Evolutionary conservation across 192 early-diverging fungal genomes (phyloP).

Genomic region (Thoreauomyces humboldtii): DNA sequence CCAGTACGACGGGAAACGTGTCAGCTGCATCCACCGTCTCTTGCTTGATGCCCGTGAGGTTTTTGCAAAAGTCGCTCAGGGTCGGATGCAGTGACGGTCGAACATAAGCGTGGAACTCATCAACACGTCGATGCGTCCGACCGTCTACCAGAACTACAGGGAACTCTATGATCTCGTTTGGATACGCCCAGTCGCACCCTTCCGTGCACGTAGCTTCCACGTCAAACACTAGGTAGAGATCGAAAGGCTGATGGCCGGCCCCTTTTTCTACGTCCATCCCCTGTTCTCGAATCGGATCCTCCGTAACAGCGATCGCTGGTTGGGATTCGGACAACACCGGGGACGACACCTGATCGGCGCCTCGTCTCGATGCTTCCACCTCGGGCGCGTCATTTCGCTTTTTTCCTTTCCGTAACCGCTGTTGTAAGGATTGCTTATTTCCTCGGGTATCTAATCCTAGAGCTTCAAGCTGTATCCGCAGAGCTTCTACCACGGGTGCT

Average conservation of each 20-base stretch:
- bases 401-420: constrained; percentile 38
- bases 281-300: not conserved
- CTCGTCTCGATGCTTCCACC: not conserved
- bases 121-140: constrained; percentile 58
- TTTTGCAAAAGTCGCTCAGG: constrained; percentile 73
- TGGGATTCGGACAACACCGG: not conserved
- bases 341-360: not conserved
- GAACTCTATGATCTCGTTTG: constrained; percentile 86
- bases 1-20: constrained; percentile 47
- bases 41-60: constrained; percentile 78
- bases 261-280: not conserved
- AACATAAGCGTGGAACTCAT: constrained; percentile 73
- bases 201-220: constrained; percentile 78
- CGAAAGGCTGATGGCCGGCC: constrained; percentile 44
- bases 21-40: constrained; percentile 52
- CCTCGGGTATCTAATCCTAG: constrained; percentile 49
- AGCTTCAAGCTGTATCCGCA: constrained; percentile 38
- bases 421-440: constrained; percentile 43
- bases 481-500: constrained; percentile 38
- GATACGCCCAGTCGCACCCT: constrained; percentile 53
- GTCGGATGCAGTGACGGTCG: constrained; percentile 62
- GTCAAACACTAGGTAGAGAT: constrained; percentile 74
- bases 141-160: constrained; percentile 72
- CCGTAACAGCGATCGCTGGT: not conserved
- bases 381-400: constrained; percentile 26